Percentiles rank a stretch among this genome's conserved stretches.
Conservation (phyloP, 139 green algal genomes). For the Zygnema cylindricum region DNA sequence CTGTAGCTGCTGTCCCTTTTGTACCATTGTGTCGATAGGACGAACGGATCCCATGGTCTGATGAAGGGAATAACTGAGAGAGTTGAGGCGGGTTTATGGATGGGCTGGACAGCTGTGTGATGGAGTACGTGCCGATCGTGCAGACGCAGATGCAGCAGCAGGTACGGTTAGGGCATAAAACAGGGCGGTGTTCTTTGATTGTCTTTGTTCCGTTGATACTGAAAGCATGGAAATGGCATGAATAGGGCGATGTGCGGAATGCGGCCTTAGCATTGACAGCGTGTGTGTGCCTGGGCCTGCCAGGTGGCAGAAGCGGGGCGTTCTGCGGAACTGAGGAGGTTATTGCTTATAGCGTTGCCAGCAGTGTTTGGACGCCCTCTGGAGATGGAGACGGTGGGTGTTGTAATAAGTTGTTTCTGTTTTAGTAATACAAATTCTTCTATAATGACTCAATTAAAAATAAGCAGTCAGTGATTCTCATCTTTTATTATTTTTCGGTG, state of each 20-base stretch:
- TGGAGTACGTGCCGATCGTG: conserved; percentile 6
- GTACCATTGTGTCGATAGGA: too few relatives aligned
- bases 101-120: conserved; percentile 10
- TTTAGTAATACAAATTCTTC: too few relatives aligned
- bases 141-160: conserved; percentile 17
- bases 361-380: conserved; percentile 34
- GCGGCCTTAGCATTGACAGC: not conserved
- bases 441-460: too few relatives aligned
- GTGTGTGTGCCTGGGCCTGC: not conserved
- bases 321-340: not conserved
- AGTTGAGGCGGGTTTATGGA: too few relatives aligned
- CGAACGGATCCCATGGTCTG: too few relatives aligned
- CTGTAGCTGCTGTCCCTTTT: too few relatives aligned
- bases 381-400: conserved; percentile 26
- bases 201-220: too few relatives aligned
- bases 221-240: not conserved
- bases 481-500: too few relatives aligned
- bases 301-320: conserved; percentile 2
- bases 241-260: not conserved
- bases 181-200: too few relatives aligned
- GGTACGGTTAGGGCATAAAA: not conserved
- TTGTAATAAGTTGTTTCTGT: too few relatives aligned
- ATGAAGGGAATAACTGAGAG: too few relatives aligned
- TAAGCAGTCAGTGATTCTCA: too few relatives aligned
- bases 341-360: conserved; percentile 27